These are phyloP conservation scores for Xylaria sp. DNA, from an alignment of 2,329 filamentous ascomycete species.

Conservation along the genomic window DNA sequence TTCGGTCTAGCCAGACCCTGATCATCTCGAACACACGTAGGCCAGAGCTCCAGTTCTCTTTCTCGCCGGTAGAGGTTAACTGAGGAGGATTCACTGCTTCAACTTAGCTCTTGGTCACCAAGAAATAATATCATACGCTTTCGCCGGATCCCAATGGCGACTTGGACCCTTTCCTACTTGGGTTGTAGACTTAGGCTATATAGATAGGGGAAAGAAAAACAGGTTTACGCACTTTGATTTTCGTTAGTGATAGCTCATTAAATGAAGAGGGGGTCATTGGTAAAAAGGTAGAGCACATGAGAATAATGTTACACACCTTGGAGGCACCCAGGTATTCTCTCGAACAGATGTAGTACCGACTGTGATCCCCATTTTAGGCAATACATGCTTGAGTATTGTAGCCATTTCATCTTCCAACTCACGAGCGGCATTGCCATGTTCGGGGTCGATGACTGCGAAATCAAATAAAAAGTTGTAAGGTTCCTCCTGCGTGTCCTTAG, in stretches of 20 bases:
- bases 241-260: background rate
- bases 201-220: background rate
- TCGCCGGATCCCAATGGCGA: background rate
- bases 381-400: background rate
- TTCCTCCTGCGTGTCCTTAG: background rate
- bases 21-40: slow-evolving; percentile 39
- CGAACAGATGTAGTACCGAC: background rate
- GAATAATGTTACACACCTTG: slow-evolving; percentile 15
- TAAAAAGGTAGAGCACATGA: background rate
- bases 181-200: background rate
- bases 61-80: background rate
- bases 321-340: slow-evolving; percentile 24
- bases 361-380: background rate
- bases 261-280: background rate
- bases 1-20: slow-evolving; percentile 32
- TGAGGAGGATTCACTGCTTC: slow-evolving; percentile 33
- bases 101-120: background rate
- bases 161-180: background rate
- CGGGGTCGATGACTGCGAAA: slow-evolving; percentile 36
- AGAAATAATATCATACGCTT: background rate
- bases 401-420: slow-evolving; percentile 9
- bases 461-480: slow-evolving; percentile 15
- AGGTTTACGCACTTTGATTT: slow-evolving; percentile 17
- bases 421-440: slow-evolving; percentile 13
- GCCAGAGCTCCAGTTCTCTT: slow-evolving; percentile 34